Conservation (phyloP, 352 stramenopile species). For the Peronosclerospora sorghi region DNA sequence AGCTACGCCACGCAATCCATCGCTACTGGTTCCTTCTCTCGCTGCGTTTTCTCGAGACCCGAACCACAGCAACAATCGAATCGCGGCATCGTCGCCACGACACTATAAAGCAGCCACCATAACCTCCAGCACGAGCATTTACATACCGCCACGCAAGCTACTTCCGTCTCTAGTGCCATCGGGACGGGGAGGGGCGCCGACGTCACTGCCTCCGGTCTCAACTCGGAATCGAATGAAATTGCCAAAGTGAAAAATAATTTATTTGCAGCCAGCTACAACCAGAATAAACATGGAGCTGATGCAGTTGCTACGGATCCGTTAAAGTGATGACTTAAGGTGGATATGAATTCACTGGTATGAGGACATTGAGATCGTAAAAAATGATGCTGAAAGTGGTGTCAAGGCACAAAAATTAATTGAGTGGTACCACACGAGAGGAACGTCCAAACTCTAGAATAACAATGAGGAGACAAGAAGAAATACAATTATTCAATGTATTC, state of each 20-base stretch:
- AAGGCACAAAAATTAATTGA: too few species aligned
- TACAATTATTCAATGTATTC: too few species aligned
- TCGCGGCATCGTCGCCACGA: slow-evolving; percentile 3
- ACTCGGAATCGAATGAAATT: slow-evolving; percentile 3
- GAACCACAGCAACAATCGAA: slow-evolving; percentile 1
- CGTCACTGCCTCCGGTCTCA: slow-evolving; percentile 3
- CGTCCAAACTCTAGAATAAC: too few species aligned
- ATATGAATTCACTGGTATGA: too few species aligned
- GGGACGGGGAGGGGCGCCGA: neutral
- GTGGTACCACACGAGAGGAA: too few species aligned
- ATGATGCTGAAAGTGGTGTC: too few species aligned
- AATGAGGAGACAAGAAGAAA: too few species aligned
- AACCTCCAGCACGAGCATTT: slow-evolving; percentile 2
- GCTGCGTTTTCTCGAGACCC: slow-evolving; percentile 3
- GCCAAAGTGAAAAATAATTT: neutral
- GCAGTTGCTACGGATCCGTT: too few species aligned
- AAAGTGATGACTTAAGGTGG: too few species aligned
- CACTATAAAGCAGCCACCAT: slow-evolving; percentile 1
- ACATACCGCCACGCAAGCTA: slow-evolving; percentile 1
- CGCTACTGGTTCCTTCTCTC: slow-evolving; percentile 7
- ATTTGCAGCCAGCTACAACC: neutral
- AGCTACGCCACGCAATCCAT: slow-evolving; percentile 11
- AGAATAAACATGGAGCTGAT: too few species aligned
- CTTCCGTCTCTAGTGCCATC: slow-evolving; percentile 14
- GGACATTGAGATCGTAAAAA: too few species aligned